Evolutionary conservation across 805 yeast species (phyloP).

Genomic region (Kluyveromyces lactis): DNA sequence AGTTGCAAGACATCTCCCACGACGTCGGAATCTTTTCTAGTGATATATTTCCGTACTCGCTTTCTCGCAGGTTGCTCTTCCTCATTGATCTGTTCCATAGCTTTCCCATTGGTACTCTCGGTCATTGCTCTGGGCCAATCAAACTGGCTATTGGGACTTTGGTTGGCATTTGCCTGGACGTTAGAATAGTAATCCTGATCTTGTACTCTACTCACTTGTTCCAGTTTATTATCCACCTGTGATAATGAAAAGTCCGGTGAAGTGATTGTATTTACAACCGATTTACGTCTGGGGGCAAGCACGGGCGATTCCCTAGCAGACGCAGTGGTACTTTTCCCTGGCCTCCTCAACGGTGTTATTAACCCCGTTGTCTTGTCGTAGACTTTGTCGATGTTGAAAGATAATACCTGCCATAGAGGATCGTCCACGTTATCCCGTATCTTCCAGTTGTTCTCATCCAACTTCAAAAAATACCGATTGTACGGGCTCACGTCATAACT

Average conservation of each 20-base stretch:
- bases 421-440: constrained; percentile 24
- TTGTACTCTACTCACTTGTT: background rate
- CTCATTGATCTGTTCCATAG: too few species aligned
- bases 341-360: constrained; percentile 16
- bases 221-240: constrained; percentile 1
- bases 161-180: too few species aligned
- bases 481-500: constrained; percentile 26
- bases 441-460: constrained; percentile 24
- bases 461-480: constrained; percentile 20
- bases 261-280: background rate
- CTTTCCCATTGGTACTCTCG: background rate
- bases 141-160: background rate
- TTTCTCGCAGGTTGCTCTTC: too few species aligned
- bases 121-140: background rate
- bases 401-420: constrained; percentile 22
- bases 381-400: constrained; percentile 18
- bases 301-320: constrained; percentile 19
- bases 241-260: background rate
- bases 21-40: too few species aligned
- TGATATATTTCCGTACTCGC: too few species aligned
- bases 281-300: background rate
- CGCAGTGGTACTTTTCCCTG: constrained; percentile 10
- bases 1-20: too few species aligned
- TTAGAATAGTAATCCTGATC: background rate
- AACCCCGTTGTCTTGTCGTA: constrained; percentile 24